Base-by-base conservation (phyloP, 2,329 filamentous ascomycete species). In the Pochonia chlamydosporia region DNA sequence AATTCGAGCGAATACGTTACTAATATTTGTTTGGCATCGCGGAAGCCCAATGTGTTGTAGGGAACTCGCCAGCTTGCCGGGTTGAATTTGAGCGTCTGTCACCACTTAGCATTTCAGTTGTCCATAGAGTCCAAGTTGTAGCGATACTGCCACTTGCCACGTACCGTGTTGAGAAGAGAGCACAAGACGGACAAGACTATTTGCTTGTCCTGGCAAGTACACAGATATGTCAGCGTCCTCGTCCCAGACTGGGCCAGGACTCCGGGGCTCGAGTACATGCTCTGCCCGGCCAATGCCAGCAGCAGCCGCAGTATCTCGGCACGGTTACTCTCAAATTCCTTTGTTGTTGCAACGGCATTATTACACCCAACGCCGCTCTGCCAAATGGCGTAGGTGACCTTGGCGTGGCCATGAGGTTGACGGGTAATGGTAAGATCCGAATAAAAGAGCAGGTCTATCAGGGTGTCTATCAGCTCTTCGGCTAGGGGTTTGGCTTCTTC, bases 321-420 rank as follows among this genome's bases (percentile, higher is more conserved):
- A 49, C 93, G 82, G 66, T 96, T 96, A 69, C 79, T 95, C 70
- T 99, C 93, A 49, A 89, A 85, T 59, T 97, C 91, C 64, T 89
- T 95, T 44, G 85, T 96, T 3, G 90, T 92, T 9, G 85, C 85
- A 56, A 95, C 83, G 5, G 90, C 82, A 14, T 87, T 88, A 65
- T 96, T 95, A 72, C 92, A 97, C 13, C 93, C 93, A 25, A 99
- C 92, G 41, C 93, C 93, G 61, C 89, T 97, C 70, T 96, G 90
- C 93, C 93, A 99, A 63, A 99, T 97, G 46, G 89, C 86, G 67
- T 93, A 96, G 7, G 85, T 87, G 47, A 96, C 87, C 64, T 93
- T 95, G 52, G 79, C 78, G 60, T 86, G 89, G 46, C 81, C 81
- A 48, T 82, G 76, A 13, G 82, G 76, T 36, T 87, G 79, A 49